Base-by-base conservation (phyloP, 192 early-diverging fungal species). In the Backusella sp. region DNA sequence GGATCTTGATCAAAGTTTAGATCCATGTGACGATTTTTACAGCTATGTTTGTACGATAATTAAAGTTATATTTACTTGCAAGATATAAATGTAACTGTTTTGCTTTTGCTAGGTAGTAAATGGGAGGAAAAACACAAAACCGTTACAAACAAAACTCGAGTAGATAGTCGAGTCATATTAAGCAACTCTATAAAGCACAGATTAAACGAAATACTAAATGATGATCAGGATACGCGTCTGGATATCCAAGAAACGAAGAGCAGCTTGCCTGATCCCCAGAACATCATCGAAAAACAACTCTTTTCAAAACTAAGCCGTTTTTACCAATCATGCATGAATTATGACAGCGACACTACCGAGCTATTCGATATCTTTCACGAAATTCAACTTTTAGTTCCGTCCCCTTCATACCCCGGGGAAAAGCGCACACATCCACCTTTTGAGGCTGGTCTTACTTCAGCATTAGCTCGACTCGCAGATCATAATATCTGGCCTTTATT, bases 21-120 rank as follows among this genome's bases (percentile, higher is more conserved):
- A 92, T 77, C 89, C 90, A 15, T 92, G 91, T 56, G 73, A 85
- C 19, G 90, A 92, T 78, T 92, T 92, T 83, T 92, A 86, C 71
- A 79, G 82, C 53, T 92, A 85, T 73, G 80, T 78, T 39, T 88
- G 90, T 91, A 86, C 76, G 19, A 17, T 15, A 37, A 35, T 30
- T 30, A 34, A 17, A 72, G 21, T 34, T 44, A 37, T 35, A 34
- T 28, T 62, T 62, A 62, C 26, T 28, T 6, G 0, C 26, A 62
- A 62, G 23, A 62, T 28, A 28, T 28, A 26, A 28, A 36, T 23
- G 30, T 26, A 53, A 17, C 12, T 41, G 15, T 30, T 66, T 14
- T 59, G 44, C 23, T 19, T 19, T 71, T 71, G 17, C 26, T 73
- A 89, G 87, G 87, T 66, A 85, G 86, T 35, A 85, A 86, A 36